These are phyloP conservation scores for Phytopythium cucurbitacearum DNA, from an alignment of 352 stramenopile species.

Conservation along the genomic window DNA sequence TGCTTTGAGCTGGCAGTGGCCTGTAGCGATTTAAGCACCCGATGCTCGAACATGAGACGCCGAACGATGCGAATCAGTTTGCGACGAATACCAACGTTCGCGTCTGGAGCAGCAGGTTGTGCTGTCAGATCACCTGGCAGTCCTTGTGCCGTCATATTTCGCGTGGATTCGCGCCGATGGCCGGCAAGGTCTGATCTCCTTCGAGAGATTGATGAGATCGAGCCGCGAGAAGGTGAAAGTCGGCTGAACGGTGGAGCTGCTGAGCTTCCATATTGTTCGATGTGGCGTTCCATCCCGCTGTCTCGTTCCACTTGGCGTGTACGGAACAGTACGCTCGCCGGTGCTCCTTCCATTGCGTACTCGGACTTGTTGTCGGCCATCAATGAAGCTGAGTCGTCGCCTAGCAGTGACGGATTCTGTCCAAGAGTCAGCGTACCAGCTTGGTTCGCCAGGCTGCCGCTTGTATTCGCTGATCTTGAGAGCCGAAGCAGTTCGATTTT, in stretches of 20 bases:
- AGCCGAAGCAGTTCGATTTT: constrained; percentile 15
- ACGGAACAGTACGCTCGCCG: constrained; percentile 1
- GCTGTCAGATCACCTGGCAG: no score
- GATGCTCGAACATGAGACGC: constrained; percentile 39
- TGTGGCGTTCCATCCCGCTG: neutral
- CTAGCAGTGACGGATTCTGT: no score
- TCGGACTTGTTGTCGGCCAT: neutral
- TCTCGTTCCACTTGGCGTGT: constrained; percentile 4
- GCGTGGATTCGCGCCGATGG: no score
- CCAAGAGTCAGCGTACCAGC: no score
- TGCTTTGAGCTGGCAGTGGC: constrained; percentile 22
- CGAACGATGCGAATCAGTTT: constrained; percentile 31
- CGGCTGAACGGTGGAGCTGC: neutral
- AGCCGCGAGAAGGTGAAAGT: no score
- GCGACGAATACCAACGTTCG: neutral
- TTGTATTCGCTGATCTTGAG: neutral
- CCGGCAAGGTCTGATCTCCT: no score
- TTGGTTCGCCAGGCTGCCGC: no score
- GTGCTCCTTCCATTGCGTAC: neutral
- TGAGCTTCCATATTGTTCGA: neutral
- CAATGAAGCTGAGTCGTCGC: no score
- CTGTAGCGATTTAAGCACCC: constrained; percentile 37
- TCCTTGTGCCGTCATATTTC: no score
- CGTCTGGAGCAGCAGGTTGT: no score
- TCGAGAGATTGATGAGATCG: no score